These are phyloP conservation scores for Saturnispora zaruensis DNA, from an alignment of 805 yeast genomes.

Conservation along the genomic window DNA sequence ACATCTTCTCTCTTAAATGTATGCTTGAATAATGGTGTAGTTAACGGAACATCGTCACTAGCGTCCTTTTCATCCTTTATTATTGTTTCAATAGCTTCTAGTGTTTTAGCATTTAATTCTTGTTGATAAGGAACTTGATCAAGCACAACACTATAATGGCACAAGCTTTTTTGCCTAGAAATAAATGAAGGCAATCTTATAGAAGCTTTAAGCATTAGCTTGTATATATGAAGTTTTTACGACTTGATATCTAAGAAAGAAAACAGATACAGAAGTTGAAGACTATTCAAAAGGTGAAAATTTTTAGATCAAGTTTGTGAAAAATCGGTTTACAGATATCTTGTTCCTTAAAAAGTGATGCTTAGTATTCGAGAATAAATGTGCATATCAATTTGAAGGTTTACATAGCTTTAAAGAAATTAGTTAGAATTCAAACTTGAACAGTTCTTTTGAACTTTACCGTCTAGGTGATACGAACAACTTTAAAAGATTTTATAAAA, in stretches of 20 bases:
- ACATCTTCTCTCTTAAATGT: neutral
- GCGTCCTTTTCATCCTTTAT: neutral
- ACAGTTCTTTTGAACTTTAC: too few relatives aligned
- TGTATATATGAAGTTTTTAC: neutral
- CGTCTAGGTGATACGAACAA: too few relatives aligned
- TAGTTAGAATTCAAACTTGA: too few relatives aligned
- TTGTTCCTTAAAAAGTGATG: neutral
- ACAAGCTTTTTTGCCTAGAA: neutral
- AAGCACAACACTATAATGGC: neutral
- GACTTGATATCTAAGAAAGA: neutral
- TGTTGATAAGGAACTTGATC: neutral
- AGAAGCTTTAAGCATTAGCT: neutral
- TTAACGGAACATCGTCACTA: neutral
- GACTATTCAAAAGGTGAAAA: neutral
- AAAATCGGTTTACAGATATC: neutral
- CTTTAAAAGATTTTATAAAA: too few relatives aligned
- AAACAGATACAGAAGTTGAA: neutral
- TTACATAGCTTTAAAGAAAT: too few relatives aligned
- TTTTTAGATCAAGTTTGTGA: neutral
- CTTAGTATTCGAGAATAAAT: too few relatives aligned
- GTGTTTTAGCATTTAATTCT: neutral
- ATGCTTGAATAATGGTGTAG: conserved; percentile 2
- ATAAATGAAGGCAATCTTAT: neutral
- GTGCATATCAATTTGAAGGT: too few relatives aligned
- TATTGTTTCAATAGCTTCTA: neutral